phyloP scores from a whole-genome alignment of 208 protist genomes.

The Leptomonas pyrrhocoris region DNA sequence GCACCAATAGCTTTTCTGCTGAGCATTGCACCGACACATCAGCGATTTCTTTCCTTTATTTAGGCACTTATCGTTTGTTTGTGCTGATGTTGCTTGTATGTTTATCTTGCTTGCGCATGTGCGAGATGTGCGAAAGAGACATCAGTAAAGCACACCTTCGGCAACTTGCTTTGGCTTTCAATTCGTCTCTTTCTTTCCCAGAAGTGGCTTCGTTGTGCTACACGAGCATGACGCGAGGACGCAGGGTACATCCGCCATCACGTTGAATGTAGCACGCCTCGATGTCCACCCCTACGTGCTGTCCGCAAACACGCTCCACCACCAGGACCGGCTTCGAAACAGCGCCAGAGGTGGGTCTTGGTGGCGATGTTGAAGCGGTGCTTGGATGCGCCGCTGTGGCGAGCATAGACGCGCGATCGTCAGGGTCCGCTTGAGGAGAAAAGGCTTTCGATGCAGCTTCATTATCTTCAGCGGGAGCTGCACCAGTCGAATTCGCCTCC shows the following conservation, averaged over 20 bases:
- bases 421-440: neutral
- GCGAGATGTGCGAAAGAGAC: no score
- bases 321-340: constrained; percentile 21
- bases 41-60: no score
- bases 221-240: constrained; percentile 19
- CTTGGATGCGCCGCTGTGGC: neutral
- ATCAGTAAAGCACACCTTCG: no score
- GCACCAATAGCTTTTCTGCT: no score
- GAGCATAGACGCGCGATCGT: neutral
- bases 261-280: constrained; percentile 44
- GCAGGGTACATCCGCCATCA: constrained; percentile 20
- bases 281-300: constrained; percentile 35
- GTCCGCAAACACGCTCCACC: constrained; percentile 48
- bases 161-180: no score
- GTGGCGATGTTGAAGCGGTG: neutral
- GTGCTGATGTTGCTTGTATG: no score
- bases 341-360: neutral
- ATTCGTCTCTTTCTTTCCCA: no score
- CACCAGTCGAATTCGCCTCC: no score
- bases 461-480: neutral
- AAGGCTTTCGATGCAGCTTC: no score
- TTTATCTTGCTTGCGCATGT: no score
- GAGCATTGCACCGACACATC: no score
- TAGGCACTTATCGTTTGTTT: no score
- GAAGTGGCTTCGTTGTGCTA: neutral